phyloP scores from a whole-genome alignment of 2,329 filamentous ascomycete species.

The Emydomyces testavorans region DNA sequence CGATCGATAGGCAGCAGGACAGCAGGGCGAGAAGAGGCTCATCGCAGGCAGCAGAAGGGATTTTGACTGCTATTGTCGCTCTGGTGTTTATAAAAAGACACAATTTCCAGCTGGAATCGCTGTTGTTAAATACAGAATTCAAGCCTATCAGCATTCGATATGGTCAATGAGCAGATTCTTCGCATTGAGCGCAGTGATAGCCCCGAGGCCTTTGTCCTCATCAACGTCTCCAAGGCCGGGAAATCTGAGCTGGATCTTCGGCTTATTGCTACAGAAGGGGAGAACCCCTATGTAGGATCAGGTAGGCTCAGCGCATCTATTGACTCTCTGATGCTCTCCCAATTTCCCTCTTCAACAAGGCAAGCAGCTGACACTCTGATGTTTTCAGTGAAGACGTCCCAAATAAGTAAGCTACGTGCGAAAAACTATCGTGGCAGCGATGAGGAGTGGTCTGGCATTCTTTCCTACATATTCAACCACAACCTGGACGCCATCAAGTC shows the following conservation, averaged over 20 bases:
- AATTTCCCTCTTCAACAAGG: constrained; percentile 12
- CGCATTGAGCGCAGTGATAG: constrained; percentile 40
- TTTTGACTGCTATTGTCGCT: background rate
- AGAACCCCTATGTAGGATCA: constrained; percentile 41
- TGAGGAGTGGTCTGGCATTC: constrained; percentile 32
- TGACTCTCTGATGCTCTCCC: background rate
- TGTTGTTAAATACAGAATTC: background rate
- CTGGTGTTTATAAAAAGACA: background rate
- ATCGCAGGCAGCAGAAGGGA: background rate
- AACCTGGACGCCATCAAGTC: constrained; percentile 15
- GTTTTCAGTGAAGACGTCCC: constrained; percentile 29
- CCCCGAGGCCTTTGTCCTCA: constrained; percentile 35
- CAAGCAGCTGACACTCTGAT: constrained; percentile 17
- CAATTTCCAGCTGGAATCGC: background rate
- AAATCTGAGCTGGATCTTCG: constrained; percentile 40
- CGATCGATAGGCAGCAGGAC: constrained; percentile 6
- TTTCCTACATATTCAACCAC: constrained; percentile 29
- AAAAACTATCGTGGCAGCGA: constrained; percentile 36
- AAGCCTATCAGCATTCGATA: background rate
- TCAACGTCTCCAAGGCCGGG: constrained; percentile 37
- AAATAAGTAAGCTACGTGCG: constrained; percentile 29
- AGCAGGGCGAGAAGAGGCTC: background rate
- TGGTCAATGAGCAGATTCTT: constrained; percentile 31
- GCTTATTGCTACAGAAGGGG: constrained; percentile 48
- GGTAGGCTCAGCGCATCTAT: constrained; percentile 25